Conservation (phyloP, 768 basidiomycete species). For the Boletus rubroflammeus region DNA sequence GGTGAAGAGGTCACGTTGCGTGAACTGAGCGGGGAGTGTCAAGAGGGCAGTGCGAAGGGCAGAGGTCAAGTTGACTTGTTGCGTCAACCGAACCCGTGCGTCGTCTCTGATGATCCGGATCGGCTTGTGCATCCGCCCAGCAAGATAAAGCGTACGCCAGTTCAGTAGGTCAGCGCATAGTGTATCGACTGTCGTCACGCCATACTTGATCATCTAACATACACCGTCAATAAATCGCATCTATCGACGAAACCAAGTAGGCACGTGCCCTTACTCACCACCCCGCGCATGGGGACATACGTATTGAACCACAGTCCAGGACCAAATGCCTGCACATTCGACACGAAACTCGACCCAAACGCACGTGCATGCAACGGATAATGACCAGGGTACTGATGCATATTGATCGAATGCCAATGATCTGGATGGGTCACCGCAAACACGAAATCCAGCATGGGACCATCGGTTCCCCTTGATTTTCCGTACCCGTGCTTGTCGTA, state of each 20-base stretch:
- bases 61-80: slow-evolving; percentile 90
- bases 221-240: not conserved
- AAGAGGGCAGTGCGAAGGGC: slow-evolving; percentile 89
- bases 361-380: slow-evolving; percentile 87
- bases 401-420: slow-evolving; percentile 95
- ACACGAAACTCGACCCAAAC: slow-evolving; percentile 80
- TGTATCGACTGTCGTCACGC: slow-evolving; percentile 87
- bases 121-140: slow-evolving; percentile 97
- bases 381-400: slow-evolving; percentile 87
- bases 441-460: slow-evolving; percentile 93
- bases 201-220: slow-evolving; percentile 88
- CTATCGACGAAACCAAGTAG: not conserved
- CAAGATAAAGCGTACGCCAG: slow-evolving; percentile 91
- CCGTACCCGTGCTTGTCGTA: slow-evolving; percentile 41
- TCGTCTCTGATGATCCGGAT: slow-evolving; percentile 91
- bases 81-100: slow-evolving; percentile 84
- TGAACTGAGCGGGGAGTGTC: slow-evolving; percentile 77
- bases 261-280: slow-evolving; percentile 51
- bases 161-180: slow-evolving; percentile 87
- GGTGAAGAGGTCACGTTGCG: slow-evolving; percentile 79
- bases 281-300: slow-evolving; percentile 77
- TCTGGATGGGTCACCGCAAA: slow-evolving; percentile 91
- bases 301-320: slow-evolving; percentile 98
- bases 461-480: slow-evolving; percentile 30
- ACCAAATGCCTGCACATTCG: slow-evolving; percentile 64